Evolutionary conservation across 352 stramenopile species (phyloP).

Genomic region (Globisporangium carolinianum): DNA sequence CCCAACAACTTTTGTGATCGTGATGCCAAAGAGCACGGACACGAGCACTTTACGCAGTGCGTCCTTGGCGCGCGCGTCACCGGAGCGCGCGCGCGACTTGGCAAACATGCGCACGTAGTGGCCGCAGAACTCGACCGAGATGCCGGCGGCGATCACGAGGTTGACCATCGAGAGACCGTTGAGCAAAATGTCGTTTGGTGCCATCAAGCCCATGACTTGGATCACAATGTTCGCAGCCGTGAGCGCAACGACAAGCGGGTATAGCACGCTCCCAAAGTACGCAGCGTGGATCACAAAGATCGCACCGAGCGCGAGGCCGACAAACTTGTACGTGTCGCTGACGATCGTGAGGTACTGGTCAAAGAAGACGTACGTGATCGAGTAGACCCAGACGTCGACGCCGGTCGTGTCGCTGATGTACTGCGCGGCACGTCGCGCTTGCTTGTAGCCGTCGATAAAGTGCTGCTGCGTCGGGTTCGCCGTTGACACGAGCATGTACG

Average conservation of each 20-base stretch:
- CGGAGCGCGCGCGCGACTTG: conserved; percentile 18
- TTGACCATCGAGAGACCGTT: conserved; percentile 84
- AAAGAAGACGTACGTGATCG: conserved; percentile 50
- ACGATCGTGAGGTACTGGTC: conserved; percentile 66
- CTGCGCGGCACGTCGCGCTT: conserved; percentile 44
- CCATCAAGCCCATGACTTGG: conserved; percentile 58
- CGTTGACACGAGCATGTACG: conserved; percentile 55
- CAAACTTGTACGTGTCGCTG: conserved; percentile 37
- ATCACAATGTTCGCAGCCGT: conserved; percentile 42
- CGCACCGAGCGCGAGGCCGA: conserved; percentile 32
- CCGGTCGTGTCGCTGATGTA: conserved; percentile 64
- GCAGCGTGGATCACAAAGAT: conserved; percentile 45
- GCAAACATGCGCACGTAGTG: conserved; percentile 69
- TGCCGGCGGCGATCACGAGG: conserved; percentile 60
- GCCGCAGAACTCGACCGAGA: conserved; percentile 76
- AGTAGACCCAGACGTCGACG: conserved; percentile 70
- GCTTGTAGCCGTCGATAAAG: conserved; percentile 41
- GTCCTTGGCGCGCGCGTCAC: conserved; percentile 37
- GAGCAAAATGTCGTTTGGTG: conserved; percentile 49
- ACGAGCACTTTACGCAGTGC: conserved; percentile 52
- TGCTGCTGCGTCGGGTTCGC: conserved; percentile 29
- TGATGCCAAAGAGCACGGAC: conserved; percentile 82
- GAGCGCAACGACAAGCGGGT: conserved; percentile 39
- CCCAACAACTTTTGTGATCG: conserved; percentile 81
- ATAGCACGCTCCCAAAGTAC: conserved; percentile 39